Evolutionary conservation across 2,329 filamentous ascomycete species (phyloP).

Genomic region (Diaporthe australafricana): DNA sequence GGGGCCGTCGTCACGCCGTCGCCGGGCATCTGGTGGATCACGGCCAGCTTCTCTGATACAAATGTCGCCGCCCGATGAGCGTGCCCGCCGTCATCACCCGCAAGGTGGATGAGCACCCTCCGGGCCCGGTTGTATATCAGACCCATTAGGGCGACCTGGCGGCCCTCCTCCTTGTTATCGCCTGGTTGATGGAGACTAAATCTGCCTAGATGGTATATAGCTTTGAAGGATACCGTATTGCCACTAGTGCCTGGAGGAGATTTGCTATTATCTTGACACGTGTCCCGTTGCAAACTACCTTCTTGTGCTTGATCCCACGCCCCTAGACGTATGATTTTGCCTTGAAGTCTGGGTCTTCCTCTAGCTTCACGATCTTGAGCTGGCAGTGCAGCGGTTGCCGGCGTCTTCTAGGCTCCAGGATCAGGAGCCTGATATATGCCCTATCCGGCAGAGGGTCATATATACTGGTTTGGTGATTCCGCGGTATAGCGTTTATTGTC

Average conservation of each 20-base stretch:
- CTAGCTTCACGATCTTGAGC: slow-evolving; percentile 1
- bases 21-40: not conserved
- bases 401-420: not conserved
- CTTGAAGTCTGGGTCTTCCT: not conserved
- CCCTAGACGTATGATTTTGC: slow-evolving; percentile 27
- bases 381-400: not conserved
- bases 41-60: not conserved
- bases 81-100: not conserved
- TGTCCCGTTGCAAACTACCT: not conserved
- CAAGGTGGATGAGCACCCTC: slow-evolving; percentile 21
- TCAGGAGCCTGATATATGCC: not conserved
- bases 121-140: not conserved
- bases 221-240: not conserved
- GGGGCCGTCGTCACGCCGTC: not conserved
- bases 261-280: not conserved
- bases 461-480: not conserved
- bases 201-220: not conserved
- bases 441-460: not conserved
- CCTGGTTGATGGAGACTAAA: slow-evolving; percentile 20
- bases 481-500: not conserved
- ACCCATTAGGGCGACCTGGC: slow-evolving; percentile 14
- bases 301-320: not conserved
- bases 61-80: not conserved
- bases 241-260: not conserved
- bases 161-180: not conserved